phyloP scores from a whole-genome alignment of 331 rosid genomes.

The Malus hybrid region DNA sequence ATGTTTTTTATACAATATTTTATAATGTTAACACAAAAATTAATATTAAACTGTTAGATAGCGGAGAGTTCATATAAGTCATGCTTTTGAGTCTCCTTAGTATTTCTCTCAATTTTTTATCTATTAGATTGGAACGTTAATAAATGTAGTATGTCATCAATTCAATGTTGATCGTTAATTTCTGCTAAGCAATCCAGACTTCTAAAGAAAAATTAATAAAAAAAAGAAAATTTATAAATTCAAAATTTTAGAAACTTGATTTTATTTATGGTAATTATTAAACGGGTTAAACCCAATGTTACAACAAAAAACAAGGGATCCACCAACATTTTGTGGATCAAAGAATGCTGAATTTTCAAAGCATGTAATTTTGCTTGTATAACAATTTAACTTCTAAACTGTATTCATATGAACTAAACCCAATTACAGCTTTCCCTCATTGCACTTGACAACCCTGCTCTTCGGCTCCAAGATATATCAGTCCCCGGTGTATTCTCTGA shows the following conservation, averaged over 20 bases:
- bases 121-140: too few relatives aligned
- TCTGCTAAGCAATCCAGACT: too few relatives aligned
- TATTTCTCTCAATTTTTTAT: too few relatives aligned
- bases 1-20: too few relatives aligned
- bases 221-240: too few relatives aligned
- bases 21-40: too few relatives aligned
- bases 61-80: accelerated
- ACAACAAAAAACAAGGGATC: slow-evolving; percentile 18
- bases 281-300: neutral
- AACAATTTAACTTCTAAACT: slow-evolving; percentile 26
- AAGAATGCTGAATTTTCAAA: slow-evolving; percentile 39
- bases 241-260: neutral
- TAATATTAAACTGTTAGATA: too few relatives aligned
- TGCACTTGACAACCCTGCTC: slow-evolving; percentile 74
- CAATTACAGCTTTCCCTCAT: slow-evolving; percentile 21
- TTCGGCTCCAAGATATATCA: slow-evolving; percentile 55
- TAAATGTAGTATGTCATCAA: too few relatives aligned
- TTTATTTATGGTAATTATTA: neutral
- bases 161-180: too few relatives aligned
- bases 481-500: slow-evolving; percentile 81
- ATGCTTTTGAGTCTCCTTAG: too few relatives aligned
- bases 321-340: slow-evolving; percentile 40
- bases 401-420: slow-evolving; percentile 15
- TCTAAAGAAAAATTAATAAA: too few relatives aligned
- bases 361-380: slow-evolving; percentile 12